Evolutionary conservation across 495 filamentous ascomycete species (phyloP).

Genomic region (Trichodelitschia bisporula): DNA sequence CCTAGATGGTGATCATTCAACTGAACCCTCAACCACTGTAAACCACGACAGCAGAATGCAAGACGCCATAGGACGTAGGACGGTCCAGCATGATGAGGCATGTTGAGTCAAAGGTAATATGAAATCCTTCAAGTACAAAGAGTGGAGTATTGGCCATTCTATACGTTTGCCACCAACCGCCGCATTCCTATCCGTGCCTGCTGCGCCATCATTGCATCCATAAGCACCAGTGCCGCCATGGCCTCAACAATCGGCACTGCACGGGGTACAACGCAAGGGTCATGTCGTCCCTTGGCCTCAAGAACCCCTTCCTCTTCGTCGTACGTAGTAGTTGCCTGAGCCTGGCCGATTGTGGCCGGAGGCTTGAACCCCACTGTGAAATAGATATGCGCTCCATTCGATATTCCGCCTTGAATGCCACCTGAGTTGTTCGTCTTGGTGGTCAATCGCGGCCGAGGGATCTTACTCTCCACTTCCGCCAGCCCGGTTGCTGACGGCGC

Average conservation of each 20-base stretch:
- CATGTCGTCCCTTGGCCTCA: slow-evolving; percentile 86
- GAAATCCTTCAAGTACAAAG: too few species aligned
- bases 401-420: slow-evolving; percentile 90
- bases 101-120: too few species aligned
- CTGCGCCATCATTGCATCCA: slow-evolving; percentile 82
- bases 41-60: too few species aligned
- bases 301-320: slow-evolving; percentile 44
- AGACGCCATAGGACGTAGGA: too few species aligned
- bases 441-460: slow-evolving; percentile 29
- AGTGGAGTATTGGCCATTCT: too few species aligned
- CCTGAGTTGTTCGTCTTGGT: slow-evolving; percentile 94
- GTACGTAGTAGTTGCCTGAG: slow-evolving; percentile 67
- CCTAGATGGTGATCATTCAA: too few species aligned
- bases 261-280: slow-evolving; percentile 84
- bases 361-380: slow-evolving; percentile 94
- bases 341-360: slow-evolving; percentile 82
- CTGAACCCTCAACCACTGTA: too few species aligned
- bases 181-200: too few species aligned
- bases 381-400: slow-evolving; percentile 84
- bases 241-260: slow-evolving; percentile 92
- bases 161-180: too few species aligned
- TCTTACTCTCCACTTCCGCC: slow-evolving; percentile 7
- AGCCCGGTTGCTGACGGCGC: too few species aligned
- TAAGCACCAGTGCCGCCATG: slow-evolving; percentile 77
- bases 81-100: too few species aligned